Evolutionary conservation across 306 rosid genomes (phyloP), one percentile per base, ranked within the genome.

Genomic region (Cyclanthera cordifolia): DNA sequence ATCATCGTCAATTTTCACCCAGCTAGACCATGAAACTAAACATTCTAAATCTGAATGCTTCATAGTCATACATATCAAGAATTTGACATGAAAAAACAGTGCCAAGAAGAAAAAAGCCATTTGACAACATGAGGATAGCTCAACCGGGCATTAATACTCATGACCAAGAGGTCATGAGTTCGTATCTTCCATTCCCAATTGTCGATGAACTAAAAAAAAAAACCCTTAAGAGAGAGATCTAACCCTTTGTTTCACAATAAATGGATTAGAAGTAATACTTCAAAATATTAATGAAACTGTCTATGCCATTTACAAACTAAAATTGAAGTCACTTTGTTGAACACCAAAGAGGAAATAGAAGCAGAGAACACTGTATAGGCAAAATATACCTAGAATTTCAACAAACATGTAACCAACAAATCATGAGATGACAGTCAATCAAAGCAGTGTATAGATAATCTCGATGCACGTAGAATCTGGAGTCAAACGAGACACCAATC

Each of bases 341-440:
- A 12, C 20, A 64, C 34, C 1, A 8, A 20, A 43, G 13, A 43
- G 69, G 5, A 37, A 60, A 37, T 28, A 60, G 14, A 64, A 64
- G 2, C 6, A 43, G 0, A 64, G 20, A 64, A 45, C 70, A 23
- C 6, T 41, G 19, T 13, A 14, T 14, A 6, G 12, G 12, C 19
- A 64, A 64, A 64, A 21, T 43, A 61, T n/a, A 61, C 39, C 30
- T 12, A 61, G 30, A 61, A 61, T 61, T 61, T 61, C 10, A 39
- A 39, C 43, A 61, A 61, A 19, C 65, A 58, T 58, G n/a, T 17
- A 17, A 37, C n/a, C 68, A 17, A 34, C 4, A 20, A 60, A 16
- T 8, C 50, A 37, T 61, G 49, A 34, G 69, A 39, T 20, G 69
- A 45, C 52, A 43, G 21, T 20, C 52, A 5, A 19, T 19, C 14